Percentiles rank a stretch among this genome's conserved stretches.
phyloP scores from a whole-genome alignment of 2,329 filamentous ascomycete species.

The Fusarium proliferatum region DNA sequence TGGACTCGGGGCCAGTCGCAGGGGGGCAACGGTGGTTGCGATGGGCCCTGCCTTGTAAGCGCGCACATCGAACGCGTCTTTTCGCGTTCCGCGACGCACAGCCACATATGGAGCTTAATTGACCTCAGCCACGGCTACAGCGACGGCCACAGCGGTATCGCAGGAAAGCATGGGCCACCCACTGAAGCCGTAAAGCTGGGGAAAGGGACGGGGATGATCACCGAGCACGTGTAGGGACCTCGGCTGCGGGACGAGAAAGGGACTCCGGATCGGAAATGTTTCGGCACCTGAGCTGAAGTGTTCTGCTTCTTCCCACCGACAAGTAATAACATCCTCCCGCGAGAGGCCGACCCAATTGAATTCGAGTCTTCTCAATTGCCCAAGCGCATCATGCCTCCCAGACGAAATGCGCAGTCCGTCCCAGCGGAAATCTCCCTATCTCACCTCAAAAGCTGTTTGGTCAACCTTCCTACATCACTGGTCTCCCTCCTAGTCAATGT shows the following conservation, averaged over 20 bases:
- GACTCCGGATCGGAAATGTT: conserved; percentile 34
- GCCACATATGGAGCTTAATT: conserved; percentile 46
- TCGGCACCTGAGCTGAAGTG: conserved; percentile 20
- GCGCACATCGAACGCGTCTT: conserved; percentile 46
- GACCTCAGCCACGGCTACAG: conserved; percentile 35
- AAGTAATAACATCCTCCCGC: conserved; percentile 16
- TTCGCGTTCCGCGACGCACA: conserved; percentile 48
- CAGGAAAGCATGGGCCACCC: conserved; percentile 6
- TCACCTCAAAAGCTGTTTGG: conserved; percentile 92
- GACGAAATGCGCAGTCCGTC: conserved; percentile 70
- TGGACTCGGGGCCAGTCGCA: conserved; percentile 46
- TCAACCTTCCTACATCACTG: conserved; percentile 88
- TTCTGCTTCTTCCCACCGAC: conserved; percentile 16
- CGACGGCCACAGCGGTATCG: neutral
- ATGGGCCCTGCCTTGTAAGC: conserved; percentile 14
- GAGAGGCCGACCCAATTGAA: neutral
- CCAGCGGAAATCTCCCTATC: conserved; percentile 86
- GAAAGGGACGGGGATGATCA: conserved; percentile 40
- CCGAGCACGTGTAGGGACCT: conserved; percentile 53
- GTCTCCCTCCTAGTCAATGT: conserved; percentile 88
- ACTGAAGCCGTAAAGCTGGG: conserved; percentile 16
- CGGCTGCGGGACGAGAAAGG: conserved; percentile 44
- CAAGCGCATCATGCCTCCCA: conserved; percentile 56
- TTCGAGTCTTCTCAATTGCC: neutral
- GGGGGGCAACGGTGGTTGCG: conserved; percentile 43